phyloP scores from a whole-genome alignment of 306 rosid genomes.

The Purshia tridentata region DNA sequence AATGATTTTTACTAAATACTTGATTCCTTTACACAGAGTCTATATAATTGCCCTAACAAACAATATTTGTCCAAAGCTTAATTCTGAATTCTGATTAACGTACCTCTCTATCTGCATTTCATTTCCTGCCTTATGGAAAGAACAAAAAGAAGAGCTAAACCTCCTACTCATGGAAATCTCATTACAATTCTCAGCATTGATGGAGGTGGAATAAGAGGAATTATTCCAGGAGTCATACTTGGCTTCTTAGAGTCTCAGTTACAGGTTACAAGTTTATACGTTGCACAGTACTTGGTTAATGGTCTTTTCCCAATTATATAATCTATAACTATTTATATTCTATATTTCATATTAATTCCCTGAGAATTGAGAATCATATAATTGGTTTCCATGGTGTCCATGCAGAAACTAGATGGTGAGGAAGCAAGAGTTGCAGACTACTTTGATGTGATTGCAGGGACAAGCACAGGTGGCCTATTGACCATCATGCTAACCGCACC shows the following conservation, averaged over 20 bases:
- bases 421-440: slow-evolving; percentile 53
- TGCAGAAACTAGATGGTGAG: slow-evolving; percentile 53
- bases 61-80: too few relatives aligned
- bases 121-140: slow-evolving; percentile 4
- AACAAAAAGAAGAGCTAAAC: slow-evolving; percentile 16
- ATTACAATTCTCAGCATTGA: slow-evolving; percentile 72
- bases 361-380: too few relatives aligned
- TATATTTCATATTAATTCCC: too few relatives aligned
- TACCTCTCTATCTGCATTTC: too few relatives aligned
- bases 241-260: slow-evolving; percentile 54
- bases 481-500: slow-evolving; percentile 56
- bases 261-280: slow-evolving; percentile 32
- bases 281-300: too few relatives aligned
- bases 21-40: too few relatives aligned
- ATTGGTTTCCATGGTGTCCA: too few relatives aligned
- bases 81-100: too few relatives aligned
- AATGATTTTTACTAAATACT: too few relatives aligned
- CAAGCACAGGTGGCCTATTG: slow-evolving; percentile 55
- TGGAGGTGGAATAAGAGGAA: slow-evolving; percentile 75
- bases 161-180: slow-evolving; percentile 61
- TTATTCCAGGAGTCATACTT: slow-evolving; percentile 58
- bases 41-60: too few relatives aligned
- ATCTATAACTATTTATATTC: too few relatives aligned
- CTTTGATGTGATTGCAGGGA: slow-evolving; percentile 57
- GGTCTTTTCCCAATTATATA: too few relatives aligned